These are phyloP conservation scores for Acacia melanoxylon DNA, from an alignment of 306 rosid genomes.

Conservation along the genomic window DNA sequence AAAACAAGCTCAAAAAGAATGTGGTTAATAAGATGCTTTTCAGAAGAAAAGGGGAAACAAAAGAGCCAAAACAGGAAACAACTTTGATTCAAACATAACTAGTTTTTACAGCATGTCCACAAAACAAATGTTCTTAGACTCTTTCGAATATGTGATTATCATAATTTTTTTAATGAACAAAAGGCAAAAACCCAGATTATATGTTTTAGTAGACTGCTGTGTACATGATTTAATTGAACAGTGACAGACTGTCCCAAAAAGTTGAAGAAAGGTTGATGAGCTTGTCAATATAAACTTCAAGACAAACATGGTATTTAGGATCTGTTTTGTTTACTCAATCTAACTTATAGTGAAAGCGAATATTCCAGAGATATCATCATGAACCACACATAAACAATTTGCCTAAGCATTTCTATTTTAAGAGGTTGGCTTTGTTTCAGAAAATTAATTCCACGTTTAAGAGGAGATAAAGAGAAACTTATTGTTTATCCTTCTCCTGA, in stretches of 20 bases:
- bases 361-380: neutral
- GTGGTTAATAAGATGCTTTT: neutral
- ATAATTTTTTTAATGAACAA: neutral
- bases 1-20: conserved; percentile 11
- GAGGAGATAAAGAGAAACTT: neutral
- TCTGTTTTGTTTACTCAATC: neutral
- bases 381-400: neutral
- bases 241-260: neutral
- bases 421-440: neutral
- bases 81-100: neutral
- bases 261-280: neutral
- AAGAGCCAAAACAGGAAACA: neutral
- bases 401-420: neutral
- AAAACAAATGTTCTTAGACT: neutral
- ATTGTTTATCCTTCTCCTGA: neutral
- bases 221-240: neutral
- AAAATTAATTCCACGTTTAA: neutral
- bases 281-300: neutral
- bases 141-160: neutral
- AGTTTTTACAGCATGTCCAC: neutral
- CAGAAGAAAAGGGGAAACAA: neutral
- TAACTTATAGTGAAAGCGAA: neutral
- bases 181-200: neutral
- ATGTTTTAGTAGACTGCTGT: neutral
- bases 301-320: neutral